phyloP scores from a whole-genome alignment of 345 rosid species.

The Salix viminalis region DNA sequence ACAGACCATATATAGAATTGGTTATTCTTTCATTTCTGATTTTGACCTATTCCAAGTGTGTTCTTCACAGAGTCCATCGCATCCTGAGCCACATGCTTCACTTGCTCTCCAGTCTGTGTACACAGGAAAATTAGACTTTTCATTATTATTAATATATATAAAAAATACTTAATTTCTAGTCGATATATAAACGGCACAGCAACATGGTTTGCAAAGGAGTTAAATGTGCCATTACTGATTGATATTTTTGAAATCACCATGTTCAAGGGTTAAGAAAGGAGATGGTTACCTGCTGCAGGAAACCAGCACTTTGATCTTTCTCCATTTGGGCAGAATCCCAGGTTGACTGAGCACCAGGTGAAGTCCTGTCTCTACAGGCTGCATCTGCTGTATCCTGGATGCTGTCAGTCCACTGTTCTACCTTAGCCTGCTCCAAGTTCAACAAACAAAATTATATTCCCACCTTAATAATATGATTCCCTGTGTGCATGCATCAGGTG shows the following conservation, averaged over 20 bases:
- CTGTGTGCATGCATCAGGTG: no score
- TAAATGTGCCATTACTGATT: no score
- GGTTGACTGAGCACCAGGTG: background rate
- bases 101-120: constrained; percentile 36
- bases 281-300: constrained; percentile 14
- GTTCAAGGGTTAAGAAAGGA: background rate
- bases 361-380: constrained; percentile 11
- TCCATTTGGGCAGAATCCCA: constrained; percentile 3
- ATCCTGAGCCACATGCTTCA: constrained; percentile 44
- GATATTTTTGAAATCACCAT: no score
- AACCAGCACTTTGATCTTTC: constrained; percentile 8
- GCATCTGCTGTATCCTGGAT: constrained; percentile 11
- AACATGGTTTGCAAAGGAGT: no score
- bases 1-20: background rate
- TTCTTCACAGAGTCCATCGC: constrained; percentile 32
- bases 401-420: background rate
- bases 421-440: constrained; percentile 4
- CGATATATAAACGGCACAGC: no score
- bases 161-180: no score
- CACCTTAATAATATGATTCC: background rate
- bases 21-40: background rate
- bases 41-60: background rate
- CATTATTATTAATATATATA: no score
- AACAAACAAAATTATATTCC: background rate
- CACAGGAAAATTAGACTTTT: background rate